Evolutionary conservation across 345 rosid species (phyloP), one percentile per base, ranked within the genome.

Genomic region (Dimocarpus longan): DNA sequence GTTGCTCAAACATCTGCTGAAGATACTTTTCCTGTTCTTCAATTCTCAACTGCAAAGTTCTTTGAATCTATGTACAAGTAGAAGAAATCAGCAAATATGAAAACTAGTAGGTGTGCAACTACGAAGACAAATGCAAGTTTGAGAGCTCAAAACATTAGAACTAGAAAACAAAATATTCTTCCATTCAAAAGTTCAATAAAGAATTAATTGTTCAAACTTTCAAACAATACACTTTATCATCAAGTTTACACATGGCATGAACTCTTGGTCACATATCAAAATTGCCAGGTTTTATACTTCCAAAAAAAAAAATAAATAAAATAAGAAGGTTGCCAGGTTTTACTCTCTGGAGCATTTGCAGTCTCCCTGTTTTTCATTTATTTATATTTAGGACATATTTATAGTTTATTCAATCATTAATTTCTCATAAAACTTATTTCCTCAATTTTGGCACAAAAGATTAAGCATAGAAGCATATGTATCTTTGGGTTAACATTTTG

Each of bases 11-110:
- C 90, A 92, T 89, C 90, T 80, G 79, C 79, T 82, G 81, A 74
- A 92, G 88, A 26, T 85, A n/a, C 85, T 82, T 92, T 19, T 95
- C 98, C 48, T 92, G 97, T 87, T 94, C 94, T 84, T 94, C 95
- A 46, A 92, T 90, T 77, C 87, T 85, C 75, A 90, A 68, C 84
- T 92, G 97, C 84, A 94, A 79, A 65, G 90, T 90, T 87, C 97
- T 89, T 88, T 92, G 99, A 80, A 88, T 92, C 99, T 95, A 90
- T 73, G 57, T 28, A 66, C 64, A 81, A 60, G 59, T 50, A 56
- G 56, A 19, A 67, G 44, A 11, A 21, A 1, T 43, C 28, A 32
- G 59, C 19, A 18, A 44, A 57, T 28, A 77, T 50, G n/a, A 74
- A 78, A 70, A 67, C 9, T 40, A 32, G 28, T 26, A 16, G 40